Percentiles rank a stretch among this genome's conserved stretches.
Conservation (phyloP, 257 asterid species). For the Przewalskia tangutica region DNA sequence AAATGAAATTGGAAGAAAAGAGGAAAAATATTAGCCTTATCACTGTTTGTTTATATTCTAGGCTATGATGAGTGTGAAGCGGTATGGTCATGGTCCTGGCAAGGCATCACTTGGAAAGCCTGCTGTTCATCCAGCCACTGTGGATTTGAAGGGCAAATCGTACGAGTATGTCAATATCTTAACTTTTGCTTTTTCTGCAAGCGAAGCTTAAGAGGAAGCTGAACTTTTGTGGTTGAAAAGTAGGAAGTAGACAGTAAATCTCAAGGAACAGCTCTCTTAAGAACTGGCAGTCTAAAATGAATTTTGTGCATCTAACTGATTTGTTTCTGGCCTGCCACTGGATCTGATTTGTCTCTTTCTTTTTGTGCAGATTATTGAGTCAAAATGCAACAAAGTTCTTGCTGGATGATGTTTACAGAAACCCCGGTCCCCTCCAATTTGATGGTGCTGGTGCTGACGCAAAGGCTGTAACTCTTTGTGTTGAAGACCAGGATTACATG, state of each 20-base stretch:
- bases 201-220: neutral
- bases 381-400: slow-evolving; percentile 75
- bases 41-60: slow-evolving; percentile 11
- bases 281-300: neutral
- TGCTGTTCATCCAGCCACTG: slow-evolving; percentile 84
- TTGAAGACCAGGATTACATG: slow-evolving; percentile 88
- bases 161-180: slow-evolving; percentile 50
- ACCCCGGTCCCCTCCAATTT: slow-evolving; percentile 98
- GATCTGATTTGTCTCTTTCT: neutral
- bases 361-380: slow-evolving; percentile 51
- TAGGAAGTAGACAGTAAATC: neutral
- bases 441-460: slow-evolving; percentile 96
- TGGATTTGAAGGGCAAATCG: slow-evolving; percentile 90
- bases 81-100: slow-evolving; percentile 77
- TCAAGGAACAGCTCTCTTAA: neutral
- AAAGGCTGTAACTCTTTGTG: slow-evolving; percentile 67
- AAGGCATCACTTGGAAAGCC: slow-evolving; percentile 64
- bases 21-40: neutral
- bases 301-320: neutral
- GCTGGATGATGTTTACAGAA: slow-evolving; percentile 80
- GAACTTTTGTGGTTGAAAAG: neutral
- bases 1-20: neutral
- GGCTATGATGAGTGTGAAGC: slow-evolving; percentile 93
- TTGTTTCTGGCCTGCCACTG: neutral
- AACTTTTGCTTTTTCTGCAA: neutral